A percentile compares a stretch with the other conserved stretches of the same genome.
Evolutionary conservation across 352 stramenopile species (phyloP).

Genomic region (Phytophthora cryptogea): DNA sequence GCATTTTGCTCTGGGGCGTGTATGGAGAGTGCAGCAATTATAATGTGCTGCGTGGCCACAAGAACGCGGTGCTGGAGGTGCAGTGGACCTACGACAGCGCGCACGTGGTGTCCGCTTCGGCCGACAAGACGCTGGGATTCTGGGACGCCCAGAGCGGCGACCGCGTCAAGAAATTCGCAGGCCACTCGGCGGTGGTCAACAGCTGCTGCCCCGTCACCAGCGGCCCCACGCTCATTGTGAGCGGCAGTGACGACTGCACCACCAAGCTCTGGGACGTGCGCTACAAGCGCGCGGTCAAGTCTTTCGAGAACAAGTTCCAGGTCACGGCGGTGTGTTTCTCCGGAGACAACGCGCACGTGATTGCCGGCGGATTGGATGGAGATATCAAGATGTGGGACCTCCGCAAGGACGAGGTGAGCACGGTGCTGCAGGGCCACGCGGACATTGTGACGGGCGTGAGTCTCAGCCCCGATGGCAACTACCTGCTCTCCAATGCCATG

Average conservation of each 20-base stretch:
- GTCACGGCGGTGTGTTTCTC: constrained; percentile 91
- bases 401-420: constrained; percentile 77
- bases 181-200: constrained; percentile 91
- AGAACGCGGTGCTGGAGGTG: constrained; percentile 95
- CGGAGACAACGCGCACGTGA: constrained; percentile 86
- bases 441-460: constrained; percentile 95
- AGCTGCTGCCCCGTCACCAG: constrained; percentile 88
- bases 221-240: constrained; percentile 82
- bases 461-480: constrained; percentile 93
- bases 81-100: constrained; percentile 91
- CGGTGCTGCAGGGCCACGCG: constrained; percentile 89
- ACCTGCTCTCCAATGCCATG: constrained; percentile 95
- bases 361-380: constrained; percentile 93
- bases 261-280: constrained; percentile 91
- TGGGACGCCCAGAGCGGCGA: constrained; percentile 86
- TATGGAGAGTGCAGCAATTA: constrained; percentile 93
- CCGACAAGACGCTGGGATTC: constrained; percentile 92
- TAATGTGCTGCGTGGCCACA: constrained; percentile 93
- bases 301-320: constrained; percentile 88
- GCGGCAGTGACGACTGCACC: constrained; percentile 91
- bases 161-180: constrained; percentile 84
- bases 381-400: constrained; percentile 95
- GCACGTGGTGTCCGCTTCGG: constrained; percentile 89
- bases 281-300: constrained; percentile 76
- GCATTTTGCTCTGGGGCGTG: constrained; percentile 91